Percentiles rank a stretch among this genome's conserved stretches.
Conservation (phyloP, 2,329 filamentous ascomycete genomes). For the Tolypocladium ovalisporum region DNA sequence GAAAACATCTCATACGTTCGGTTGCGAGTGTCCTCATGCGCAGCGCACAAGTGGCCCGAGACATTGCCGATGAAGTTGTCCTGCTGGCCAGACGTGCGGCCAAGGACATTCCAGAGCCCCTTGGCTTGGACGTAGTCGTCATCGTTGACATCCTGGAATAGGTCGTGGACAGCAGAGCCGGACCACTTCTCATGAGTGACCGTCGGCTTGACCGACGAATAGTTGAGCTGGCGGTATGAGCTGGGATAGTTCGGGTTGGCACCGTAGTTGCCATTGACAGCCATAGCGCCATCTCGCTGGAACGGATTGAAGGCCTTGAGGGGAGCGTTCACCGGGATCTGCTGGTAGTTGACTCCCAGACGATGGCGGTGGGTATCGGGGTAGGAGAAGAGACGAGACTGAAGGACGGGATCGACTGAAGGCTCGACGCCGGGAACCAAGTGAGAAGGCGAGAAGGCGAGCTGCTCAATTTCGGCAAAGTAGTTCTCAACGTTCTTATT, state of each 20-base stretch:
- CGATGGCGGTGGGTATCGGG: constrained; percentile 53
- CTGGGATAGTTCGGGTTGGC: constrained; percentile 47
- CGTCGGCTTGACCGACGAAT: constrained; percentile 28
- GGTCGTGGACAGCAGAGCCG: constrained; percentile 29
- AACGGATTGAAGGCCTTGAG: constrained; percentile 52
- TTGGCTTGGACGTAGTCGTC: constrained; percentile 40
- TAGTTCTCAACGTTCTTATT: constrained; percentile 58
- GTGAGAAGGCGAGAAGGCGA: constrained; percentile 53
- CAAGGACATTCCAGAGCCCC: constrained; percentile 37
- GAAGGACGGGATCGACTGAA: constrained; percentile 51
- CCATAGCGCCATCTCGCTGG: constrained; percentile 64
- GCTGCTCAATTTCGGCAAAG: constrained; percentile 59
- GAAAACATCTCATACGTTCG: constrained; percentile 52
- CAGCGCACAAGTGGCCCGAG: constrained; percentile 42
- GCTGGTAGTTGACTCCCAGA: constrained; percentile 52
- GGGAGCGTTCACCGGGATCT: constrained; percentile 51
- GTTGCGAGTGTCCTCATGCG: constrained; percentile 41
- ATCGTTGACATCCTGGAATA: constrained; percentile 33
- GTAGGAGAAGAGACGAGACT: constrained; percentile 50
- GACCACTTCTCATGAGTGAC: constrained; percentile 36
- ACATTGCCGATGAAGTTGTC: constrained; percentile 51
- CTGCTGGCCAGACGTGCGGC: constrained; percentile 42
- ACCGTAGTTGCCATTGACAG: constrained; percentile 54
- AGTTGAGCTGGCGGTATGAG: constrained; percentile 33
- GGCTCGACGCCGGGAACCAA: constrained; percentile 54